These are phyloP conservation scores for Daldinia decipiens DNA, from an alignment of 495 filamentous ascomycete species.

Conservation along the genomic window DNA sequence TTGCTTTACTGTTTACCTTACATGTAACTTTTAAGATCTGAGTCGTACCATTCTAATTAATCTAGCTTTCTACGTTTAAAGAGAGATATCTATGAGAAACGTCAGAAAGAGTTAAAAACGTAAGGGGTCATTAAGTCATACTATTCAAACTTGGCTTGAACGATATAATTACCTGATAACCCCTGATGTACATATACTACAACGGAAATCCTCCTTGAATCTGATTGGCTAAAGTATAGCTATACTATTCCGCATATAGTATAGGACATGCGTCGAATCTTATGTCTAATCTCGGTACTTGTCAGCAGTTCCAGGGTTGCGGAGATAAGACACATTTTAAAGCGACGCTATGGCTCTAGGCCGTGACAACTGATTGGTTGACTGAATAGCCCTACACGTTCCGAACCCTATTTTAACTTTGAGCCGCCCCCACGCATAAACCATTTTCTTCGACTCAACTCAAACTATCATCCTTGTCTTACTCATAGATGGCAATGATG, in stretches of 20 bases:
- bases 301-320: neutral
- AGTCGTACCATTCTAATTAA: too few relatives aligned
- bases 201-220: neutral
- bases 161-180: neutral
- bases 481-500: neutral
- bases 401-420: slow-evolving; percentile 6
- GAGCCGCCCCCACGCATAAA: neutral
- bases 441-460: neutral
- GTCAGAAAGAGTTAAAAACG: too few relatives aligned
- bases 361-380: neutral
- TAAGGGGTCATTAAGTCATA: too few relatives aligned
- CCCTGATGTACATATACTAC: neutral
- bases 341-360: neutral
- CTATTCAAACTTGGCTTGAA: too few relatives aligned
- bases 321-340: slow-evolving; percentile 3
- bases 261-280: neutral
- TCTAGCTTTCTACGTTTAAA: too few relatives aligned
- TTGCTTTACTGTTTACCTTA: neutral
- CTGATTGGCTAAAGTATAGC: neutral
- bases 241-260: neutral
- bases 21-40: neutral
- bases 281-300: neutral
- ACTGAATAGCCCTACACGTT: neutral
- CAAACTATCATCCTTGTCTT: neutral
- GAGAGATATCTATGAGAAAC: too few relatives aligned